Evolutionary conservation across 2,329 filamentous ascomycete species (phyloP).

Genomic region (Leptodontidium sp.): DNA sequence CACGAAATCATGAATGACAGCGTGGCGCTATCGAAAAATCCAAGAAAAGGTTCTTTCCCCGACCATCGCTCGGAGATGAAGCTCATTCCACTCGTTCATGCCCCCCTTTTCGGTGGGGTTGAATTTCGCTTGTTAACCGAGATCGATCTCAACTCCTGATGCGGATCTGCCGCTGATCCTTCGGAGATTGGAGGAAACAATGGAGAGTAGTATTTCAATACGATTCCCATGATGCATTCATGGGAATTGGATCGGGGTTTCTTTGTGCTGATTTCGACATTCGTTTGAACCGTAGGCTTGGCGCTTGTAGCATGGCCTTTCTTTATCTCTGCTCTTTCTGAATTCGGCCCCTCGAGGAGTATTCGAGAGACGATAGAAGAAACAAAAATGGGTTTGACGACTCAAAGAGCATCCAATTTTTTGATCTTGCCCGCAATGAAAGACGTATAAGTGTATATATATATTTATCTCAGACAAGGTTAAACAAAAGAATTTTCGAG

Average conservation of each 20-base stretch:
- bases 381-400: no score
- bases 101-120: background rate
- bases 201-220: background rate
- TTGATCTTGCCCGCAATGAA: no score
- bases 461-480: no score
- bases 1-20: background rate
- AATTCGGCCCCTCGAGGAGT: no score
- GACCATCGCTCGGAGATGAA: slow-evolving; percentile 1
- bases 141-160: background rate
- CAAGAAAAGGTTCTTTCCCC: background rate
- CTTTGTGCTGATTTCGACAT: no score
- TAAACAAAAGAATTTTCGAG: no score
- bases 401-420: no score
- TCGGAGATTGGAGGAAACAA: background rate
- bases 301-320: no score
- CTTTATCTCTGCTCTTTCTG: no score
- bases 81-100: background rate
- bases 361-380: no score
- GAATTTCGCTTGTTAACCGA: slow-evolving; percentile 5
- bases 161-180: background rate
- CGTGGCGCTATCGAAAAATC: background rate
- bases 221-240: background rate
- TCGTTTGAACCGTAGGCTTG: no score
- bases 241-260: background rate
- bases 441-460: no score